Evolutionary conservation across 2,329 filamentous ascomycete species (phyloP).

Genomic region (Trichoderma sp.): DNA sequence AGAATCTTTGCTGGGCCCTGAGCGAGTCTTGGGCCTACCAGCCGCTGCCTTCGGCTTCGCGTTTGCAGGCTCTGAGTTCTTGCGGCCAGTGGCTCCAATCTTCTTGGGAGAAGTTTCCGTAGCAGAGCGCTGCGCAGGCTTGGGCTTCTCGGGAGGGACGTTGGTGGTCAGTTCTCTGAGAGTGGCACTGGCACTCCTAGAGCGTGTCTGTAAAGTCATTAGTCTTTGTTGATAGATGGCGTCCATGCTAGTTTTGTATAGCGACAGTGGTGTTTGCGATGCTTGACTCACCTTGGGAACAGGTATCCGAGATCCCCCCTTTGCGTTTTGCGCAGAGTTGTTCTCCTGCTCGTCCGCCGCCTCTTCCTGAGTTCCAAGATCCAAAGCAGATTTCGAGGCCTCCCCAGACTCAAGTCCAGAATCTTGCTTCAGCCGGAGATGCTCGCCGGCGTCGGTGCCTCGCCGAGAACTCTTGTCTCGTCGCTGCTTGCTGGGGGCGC

Average conservation of each 20-base stretch:
- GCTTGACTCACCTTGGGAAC: conserved; percentile 78
- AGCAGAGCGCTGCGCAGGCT: conserved; percentile 44
- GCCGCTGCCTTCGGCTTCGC: conserved; percentile 48
- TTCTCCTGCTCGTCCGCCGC: conserved; percentile 64
- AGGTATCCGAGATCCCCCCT: conserved; percentile 80
- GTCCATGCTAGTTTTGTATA: conserved; percentile 54
- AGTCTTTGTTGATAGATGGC: conserved; percentile 57
- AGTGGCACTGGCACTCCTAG: conserved; percentile 71
- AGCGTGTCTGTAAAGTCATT: conserved; percentile 64
- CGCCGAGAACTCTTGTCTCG: conserved; percentile 45
- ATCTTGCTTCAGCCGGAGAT: conserved; percentile 50
- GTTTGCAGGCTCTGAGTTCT: conserved; percentile 46
- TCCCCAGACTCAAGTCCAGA: conserved; percentile 49
- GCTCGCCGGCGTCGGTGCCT: conserved; percentile 40
- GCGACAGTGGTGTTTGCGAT: conserved; percentile 63
- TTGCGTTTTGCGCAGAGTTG: conserved; percentile 49
- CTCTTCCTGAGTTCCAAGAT: conserved; percentile 77
- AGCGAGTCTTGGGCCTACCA: conserved; percentile 66
- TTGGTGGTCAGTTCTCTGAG: conserved; percentile 38
- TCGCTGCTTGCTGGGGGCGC: conserved; percentile 56
- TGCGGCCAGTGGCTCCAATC: conserved; percentile 44
- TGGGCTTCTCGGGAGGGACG: conserved; percentile 31
- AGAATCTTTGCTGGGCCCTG: conserved; percentile 56
- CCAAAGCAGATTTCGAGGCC: conserved; percentile 60
- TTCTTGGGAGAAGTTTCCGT: conserved; percentile 63